Percentiles rank a stretch among this genome's conserved stretches.
Conservation (phyloP, 202 grass and related monocot species). For the Dendrocalamus latiflorus region DNA sequence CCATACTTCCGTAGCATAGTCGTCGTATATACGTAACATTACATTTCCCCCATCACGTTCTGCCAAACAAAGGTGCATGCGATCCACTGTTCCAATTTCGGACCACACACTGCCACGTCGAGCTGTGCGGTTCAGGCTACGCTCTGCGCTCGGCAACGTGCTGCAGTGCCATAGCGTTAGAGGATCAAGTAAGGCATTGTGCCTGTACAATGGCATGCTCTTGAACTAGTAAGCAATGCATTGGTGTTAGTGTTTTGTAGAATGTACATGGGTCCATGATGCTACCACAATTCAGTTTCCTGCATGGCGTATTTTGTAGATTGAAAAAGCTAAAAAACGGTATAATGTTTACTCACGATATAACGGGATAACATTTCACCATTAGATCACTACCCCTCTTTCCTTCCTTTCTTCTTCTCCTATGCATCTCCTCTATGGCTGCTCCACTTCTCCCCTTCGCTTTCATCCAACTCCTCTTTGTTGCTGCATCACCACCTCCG, state of each 20-base stretch:
- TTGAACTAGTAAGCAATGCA: neutral
- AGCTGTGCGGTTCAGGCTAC: neutral
- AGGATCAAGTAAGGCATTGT: neutral
- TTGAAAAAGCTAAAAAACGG: too few species aligned
- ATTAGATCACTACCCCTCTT: too few species aligned
- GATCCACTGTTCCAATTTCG: neutral
- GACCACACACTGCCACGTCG: neutral
- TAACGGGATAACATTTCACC: too few species aligned
- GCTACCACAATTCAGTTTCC: neutral
- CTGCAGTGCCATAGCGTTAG: neutral
- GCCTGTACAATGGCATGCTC: neutral
- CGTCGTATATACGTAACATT: neutral
- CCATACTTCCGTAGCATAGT: neutral
- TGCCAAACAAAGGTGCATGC: neutral
- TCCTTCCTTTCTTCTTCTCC: too few species aligned
- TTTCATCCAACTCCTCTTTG: too few species aligned
- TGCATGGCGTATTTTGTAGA: neutral
- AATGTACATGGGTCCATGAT: neutral
- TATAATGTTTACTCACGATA: too few species aligned
- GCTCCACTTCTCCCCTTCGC: too few species aligned
- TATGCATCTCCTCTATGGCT: too few species aligned
- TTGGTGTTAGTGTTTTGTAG: neutral
- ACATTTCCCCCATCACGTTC: neutral
- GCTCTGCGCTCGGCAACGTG: constrained; percentile 6
- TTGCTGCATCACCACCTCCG: too few species aligned